These are phyloP conservation scores for Gracilaria domingensis DNA, from an alignment of 23 red algal genomes.

Conservation along the genomic window DNA sequence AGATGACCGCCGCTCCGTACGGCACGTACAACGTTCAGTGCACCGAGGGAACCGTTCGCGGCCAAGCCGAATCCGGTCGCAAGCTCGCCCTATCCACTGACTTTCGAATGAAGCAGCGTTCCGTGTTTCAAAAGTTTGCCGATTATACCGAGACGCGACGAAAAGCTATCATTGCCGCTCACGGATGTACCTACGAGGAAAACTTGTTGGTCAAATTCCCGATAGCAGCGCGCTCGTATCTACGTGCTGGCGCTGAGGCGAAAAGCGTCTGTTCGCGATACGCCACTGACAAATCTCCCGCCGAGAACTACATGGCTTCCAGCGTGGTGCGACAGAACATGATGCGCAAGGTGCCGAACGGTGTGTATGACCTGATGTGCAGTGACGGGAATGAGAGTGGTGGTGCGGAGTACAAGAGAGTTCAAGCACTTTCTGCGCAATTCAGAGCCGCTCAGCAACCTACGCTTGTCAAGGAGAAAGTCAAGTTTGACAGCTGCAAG, in stretches of 20 bases:
- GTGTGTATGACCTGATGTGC: conserved; percentile 68
- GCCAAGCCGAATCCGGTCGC: conserved; percentile 60
- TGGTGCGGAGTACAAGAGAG: conserved; percentile 57
- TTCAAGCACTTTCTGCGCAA: conserved; percentile 35
- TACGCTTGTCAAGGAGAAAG: conserved; percentile 8
- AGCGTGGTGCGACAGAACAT: conserved; percentile 52
- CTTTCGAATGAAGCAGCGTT: conserved; percentile 67
- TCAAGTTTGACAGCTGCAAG: conserved; percentile 39
- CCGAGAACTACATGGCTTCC: conserved; percentile 70
- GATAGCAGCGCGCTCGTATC: conserved; percentile 10
- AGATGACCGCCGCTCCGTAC: conserved; percentile 19
- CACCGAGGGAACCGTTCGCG: conserved; percentile 60
- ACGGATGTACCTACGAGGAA: conserved; percentile 68
- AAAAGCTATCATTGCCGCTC: conserved; percentile 51
- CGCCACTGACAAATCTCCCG: neutral
- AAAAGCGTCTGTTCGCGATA: conserved; percentile 63
- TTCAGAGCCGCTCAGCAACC: conserved; percentile 37
- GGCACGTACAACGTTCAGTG: conserved; percentile 53
- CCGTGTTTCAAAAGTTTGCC: conserved; percentile 18
- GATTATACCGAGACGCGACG: conserved; percentile 65
- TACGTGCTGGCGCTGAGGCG: conserved; percentile 35
- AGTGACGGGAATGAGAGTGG: conserved; percentile 43
- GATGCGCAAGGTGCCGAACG: conserved; percentile 13
- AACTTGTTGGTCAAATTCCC: conserved; percentile 26
- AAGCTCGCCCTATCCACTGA: conserved; percentile 41